phyloP scores from a whole-genome alignment of 176 grass and related monocot species.

The Miscanthus lutarioriparius region DNA sequence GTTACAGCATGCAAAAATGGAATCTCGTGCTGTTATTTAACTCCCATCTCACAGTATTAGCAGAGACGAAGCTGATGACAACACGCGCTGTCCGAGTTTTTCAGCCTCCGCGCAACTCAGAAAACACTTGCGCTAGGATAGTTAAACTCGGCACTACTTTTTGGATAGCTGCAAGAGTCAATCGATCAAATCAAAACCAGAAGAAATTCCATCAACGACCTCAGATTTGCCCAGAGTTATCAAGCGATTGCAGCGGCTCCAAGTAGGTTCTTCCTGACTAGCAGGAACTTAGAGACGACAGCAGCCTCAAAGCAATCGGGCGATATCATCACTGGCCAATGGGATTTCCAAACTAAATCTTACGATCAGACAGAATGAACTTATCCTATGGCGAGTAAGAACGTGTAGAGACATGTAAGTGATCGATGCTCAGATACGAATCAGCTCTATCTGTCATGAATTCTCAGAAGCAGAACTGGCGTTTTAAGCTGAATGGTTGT shows the following conservation, averaged over 20 bases:
- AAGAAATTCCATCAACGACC: background rate
- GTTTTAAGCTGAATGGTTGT: slow-evolving; percentile 41
- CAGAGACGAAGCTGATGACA: slow-evolving; percentile 66
- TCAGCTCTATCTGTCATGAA: slow-evolving; percentile 61
- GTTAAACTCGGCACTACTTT: slow-evolving; percentile 40
- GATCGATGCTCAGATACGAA: slow-evolving; percentile 37
- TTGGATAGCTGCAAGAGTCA: background rate
- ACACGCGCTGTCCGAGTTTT: slow-evolving; percentile 48
- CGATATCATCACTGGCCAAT: background rate
- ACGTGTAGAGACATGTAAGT: no score
- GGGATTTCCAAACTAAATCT: background rate
- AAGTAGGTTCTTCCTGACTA: slow-evolving; percentile 53
- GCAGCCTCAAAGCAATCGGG: slow-evolving; percentile 29
- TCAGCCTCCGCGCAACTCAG: slow-evolving; percentile 45
- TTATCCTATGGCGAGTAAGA: no score
- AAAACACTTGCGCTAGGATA: slow-evolving; percentile 37
- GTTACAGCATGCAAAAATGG: no score
- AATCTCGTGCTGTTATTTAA: slow-evolving; percentile 65
- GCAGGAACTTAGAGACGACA: slow-evolving; percentile 41
- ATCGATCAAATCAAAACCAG: background rate
- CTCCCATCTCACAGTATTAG: slow-evolving; percentile 35
- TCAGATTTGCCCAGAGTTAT: slow-evolving; percentile 28
- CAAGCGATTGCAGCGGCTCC: slow-evolving; percentile 38
- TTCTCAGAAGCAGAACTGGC: slow-evolving; percentile 85
- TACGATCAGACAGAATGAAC: accelerated